Base-by-base conservation (phyloP, 257 asterid genomes). In the Solanum infundibuliforme region DNA sequence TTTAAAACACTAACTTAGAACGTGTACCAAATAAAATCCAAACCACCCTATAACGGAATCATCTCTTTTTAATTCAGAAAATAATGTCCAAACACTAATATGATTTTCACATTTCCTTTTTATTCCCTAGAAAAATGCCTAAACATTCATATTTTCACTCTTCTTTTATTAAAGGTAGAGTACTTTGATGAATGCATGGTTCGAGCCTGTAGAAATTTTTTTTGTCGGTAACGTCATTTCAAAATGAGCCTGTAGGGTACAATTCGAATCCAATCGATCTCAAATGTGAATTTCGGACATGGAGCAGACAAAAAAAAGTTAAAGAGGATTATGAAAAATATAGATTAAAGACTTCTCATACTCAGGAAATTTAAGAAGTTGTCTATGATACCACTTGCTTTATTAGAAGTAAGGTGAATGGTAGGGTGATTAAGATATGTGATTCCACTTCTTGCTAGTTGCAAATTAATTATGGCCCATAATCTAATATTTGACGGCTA, bases 221-320 rank as follows among this genome's bases (percentile, higher is more conserved):
- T 46, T 46, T 0, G 55, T 46, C 6, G 18, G 18, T 12, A 46
- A 13, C 3, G 20, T 13, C 20, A 4, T 13, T 13, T 46, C 20
- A 12, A 13, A 46, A 46, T 46, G 58, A 46, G 58, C 18, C 20
- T 46, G 20, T 1, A 46, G 55, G 0, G 58, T 5, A 13, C 20
- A 5, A 1, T 46, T 13, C n/a, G 1, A 55, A 55, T 20, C 7
- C 20, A 18, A 14, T 55, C 4, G 9, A 55, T 2, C 0, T 18
- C 4, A 55, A 55, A 55, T 6, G 3, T 55, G 23, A 0, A 2
- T 2, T 55, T 18, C 0, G 1, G 1, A 18, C 62, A 52, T 1
- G 0, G 0, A 2, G 1, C 6, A 43, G 2, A 43, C 0, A 52
- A 2, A 46, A 12, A 43, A 46, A 4, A 43, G 1, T 5, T 43